Base-by-base conservation (phyloP, 163 green algal species). In the Chlorella variabilis region DNA sequence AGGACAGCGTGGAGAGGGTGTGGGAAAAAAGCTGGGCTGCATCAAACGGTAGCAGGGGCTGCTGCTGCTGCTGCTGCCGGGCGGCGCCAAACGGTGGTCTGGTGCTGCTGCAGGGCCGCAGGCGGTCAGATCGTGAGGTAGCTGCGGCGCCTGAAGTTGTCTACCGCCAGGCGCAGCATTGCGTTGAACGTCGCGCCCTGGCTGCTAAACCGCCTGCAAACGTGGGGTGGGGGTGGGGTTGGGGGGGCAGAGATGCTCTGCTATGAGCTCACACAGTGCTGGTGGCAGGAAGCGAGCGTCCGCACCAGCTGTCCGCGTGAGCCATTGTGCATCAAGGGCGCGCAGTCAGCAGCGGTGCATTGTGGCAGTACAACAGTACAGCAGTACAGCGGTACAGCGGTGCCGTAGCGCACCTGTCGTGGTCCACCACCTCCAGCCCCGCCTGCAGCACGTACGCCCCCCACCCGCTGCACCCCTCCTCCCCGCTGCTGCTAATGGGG, bases 401-500 rank as follows among this genome's bases (percentile, higher is more conserved):
- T 4, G 29, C 42, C 20, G 33, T 20, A 27, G 41, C 45, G 18
- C 31, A 63, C 70, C 73, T 31, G 61, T 89, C 85, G 29, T 86
- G 80, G n/a, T 85, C 67, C 9, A 84, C 61, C 18, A 89, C 59
- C 34, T 85, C 58, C 17, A 89, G 59, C 18, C 75, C 70, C 38
- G 75, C 78, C 29, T 87, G 81, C 34, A 89, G 63, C 27, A 89
- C 67, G 36, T 89, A 89, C 39, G 81, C 85, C 7, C 85, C 85
- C 85, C 85, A 89, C 7, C 71, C 63, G 25, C 51, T 56, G 67
- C 58, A 58, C 17, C 58, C 73, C 56, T 63, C 58, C 61, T 78
- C 45, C 41, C 68, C 41, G 74, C 71, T 70, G 51, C 75, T 67
- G 77, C 74, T 66, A n/a, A 23, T 66, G 33, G 48, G 75, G 71